Base-by-base conservation (phyloP, 306 rosid genomes). In the Dryas alaskensis region DNA sequence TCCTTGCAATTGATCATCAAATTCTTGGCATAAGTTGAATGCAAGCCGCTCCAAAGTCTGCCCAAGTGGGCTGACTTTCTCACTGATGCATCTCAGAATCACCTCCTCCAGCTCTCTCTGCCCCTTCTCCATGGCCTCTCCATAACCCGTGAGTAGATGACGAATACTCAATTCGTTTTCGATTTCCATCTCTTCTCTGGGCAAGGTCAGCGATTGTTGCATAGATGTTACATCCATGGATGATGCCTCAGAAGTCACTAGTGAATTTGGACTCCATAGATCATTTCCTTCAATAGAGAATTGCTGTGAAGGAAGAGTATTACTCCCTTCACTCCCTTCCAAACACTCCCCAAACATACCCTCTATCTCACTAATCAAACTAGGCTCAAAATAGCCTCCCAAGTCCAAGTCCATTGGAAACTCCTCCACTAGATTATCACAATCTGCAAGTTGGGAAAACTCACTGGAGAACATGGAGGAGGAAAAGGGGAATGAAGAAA, bases 41-140 rank as follows among this genome's bases (percentile, higher is more conserved):
- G 75, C 86, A 73, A 91, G 65, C 3, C 87, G 82, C 60, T 91
- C 95, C 6, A 78, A 70, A 12, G 89, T 5, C 5, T 87, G 80
- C 49, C 88, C 87, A 31, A 78, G 70, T 22, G 90, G 92, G 42
- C 46, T 76, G 8, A 69, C 89, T 74, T 86, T 87, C 58, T 86
- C 85, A 47, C 85, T 55, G 19, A 86, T 70, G 72, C 88, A n/a
- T 65, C 76, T 79, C 72, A 89, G 74, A 22, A 69, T 80, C 4
- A 69, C 86, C 27, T 86, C 76, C 37, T 50, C 73, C 1, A 89
- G 81, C 75, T 77, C 59, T 39, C 54, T 83, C 8, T 89, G 89
- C 13, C 70, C 81, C 55, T 76, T 49, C 60, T 81, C 92, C 27
- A 64, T 17, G 74, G 89, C 85, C 25, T 87, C 92, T 43, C 84